Conservation (phyloP, 2,329 filamentous ascomycete species). For the Pyrenochaeta sp. region DNA sequence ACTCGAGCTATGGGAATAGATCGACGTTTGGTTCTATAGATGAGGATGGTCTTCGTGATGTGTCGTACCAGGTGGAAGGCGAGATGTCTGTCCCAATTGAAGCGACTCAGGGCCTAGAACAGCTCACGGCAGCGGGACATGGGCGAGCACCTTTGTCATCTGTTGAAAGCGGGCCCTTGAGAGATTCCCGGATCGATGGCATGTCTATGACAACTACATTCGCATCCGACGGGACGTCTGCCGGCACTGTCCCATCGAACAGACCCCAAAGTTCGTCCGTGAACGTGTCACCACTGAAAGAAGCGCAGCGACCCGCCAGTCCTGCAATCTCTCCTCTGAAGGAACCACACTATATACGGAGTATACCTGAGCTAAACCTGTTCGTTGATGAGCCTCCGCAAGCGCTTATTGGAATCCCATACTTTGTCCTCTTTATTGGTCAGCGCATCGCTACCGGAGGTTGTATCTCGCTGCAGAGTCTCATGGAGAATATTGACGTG, state of each 20-base stretch:
- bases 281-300: neutral
- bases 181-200: neutral
- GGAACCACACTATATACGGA: constrained; percentile 33
- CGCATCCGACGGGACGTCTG: too few species aligned
- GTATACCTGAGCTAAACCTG: constrained; percentile 38
- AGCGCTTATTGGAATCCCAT: constrained; percentile 30
- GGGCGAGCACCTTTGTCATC: neutral
- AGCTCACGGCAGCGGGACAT: too few species aligned
- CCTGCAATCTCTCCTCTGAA: constrained; percentile 25
- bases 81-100: neutral
- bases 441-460: constrained; percentile 32
- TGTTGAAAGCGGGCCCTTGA: neutral
- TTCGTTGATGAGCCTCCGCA: constrained; percentile 32
- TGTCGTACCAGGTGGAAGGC: constrained; percentile 22
- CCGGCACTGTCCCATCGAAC: too few species aligned
- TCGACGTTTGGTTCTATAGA: constrained; percentile 40
- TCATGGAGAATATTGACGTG: constrained; percentile 23
- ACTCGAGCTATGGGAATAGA: constrained; percentile 21
- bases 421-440: constrained; percentile 46
- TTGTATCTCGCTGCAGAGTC: constrained; percentile 16
- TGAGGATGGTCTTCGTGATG: constrained; percentile 27
- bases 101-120: neutral
- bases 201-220: neutral
- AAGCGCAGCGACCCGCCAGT: neutral
- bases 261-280: neutral